Percentiles rank a stretch among this genome's conserved stretches.
Evolutionary conservation across 2,329 filamentous ascomycete genomes (phyloP).

Genomic region (Cordyceps farinosa): DNA sequence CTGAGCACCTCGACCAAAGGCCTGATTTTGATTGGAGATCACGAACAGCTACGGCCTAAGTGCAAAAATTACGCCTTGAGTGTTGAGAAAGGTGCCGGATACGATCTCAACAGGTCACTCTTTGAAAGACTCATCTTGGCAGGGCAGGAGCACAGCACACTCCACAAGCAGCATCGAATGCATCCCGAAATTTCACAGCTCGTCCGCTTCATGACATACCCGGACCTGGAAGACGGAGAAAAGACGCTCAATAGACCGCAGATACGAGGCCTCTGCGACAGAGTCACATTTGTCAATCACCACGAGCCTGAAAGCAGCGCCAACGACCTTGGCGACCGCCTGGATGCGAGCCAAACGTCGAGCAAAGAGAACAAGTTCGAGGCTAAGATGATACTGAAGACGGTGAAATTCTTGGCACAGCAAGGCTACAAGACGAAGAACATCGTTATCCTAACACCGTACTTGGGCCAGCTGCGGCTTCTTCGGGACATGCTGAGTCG

Average conservation of each 20-base stretch:
- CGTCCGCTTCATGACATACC: constrained; percentile 58
- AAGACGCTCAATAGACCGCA: constrained; percentile 44
- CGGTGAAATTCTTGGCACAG: constrained; percentile 64
- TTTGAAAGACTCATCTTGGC: constrained; percentile 64
- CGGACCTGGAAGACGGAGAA: constrained; percentile 52
- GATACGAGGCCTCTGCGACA: constrained; percentile 55
- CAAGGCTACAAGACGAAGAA: constrained; percentile 66
- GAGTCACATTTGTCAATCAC: constrained; percentile 67
- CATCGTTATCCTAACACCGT: constrained; percentile 68
- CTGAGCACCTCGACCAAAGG: constrained; percentile 55
- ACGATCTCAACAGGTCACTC: constrained; percentile 62
- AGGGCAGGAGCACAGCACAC: constrained; percentile 50
- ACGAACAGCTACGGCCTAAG: constrained; percentile 69
- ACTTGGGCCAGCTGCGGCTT: constrained; percentile 63
- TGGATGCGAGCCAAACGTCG: constrained; percentile 45
- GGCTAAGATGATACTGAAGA: constrained; percentile 60
- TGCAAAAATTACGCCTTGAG: constrained; percentile 57
- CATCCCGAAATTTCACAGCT: constrained; percentile 62
- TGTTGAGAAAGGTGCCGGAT: constrained; percentile 62
- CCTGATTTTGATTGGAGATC: constrained; percentile 68
- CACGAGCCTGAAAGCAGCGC: constrained; percentile 48
- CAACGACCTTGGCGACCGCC: constrained; percentile 41
- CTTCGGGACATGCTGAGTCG: constrained; percentile 50
- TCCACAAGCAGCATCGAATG: constrained; percentile 65
- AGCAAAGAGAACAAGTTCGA: constrained; percentile 63